phyloP scores from a whole-genome alignment of 805 yeast species.

The Saccharomycopsis sp. region DNA sequence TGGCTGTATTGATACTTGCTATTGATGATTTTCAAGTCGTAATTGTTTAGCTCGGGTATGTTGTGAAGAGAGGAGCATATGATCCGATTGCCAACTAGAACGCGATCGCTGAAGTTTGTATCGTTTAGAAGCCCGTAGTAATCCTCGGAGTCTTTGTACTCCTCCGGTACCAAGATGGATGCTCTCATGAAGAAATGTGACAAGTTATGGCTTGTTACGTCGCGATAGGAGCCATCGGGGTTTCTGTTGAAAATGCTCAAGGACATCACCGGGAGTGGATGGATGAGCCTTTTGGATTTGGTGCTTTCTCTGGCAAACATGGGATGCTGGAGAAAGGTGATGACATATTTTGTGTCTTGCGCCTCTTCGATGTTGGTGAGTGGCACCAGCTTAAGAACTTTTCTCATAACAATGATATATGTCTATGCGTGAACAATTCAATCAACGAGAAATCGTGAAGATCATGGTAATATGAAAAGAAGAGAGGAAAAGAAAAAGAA shows the following conservation, averaged over 20 bases:
- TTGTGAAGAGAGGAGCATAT: slow-evolving; percentile 10
- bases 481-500: too few species aligned
- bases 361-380: background rate
- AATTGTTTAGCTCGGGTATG: background rate
- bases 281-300: slow-evolving; percentile 14
- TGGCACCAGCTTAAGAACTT: background rate
- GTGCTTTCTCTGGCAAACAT: slow-evolving; percentile 20
- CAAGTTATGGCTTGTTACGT: slow-evolving; percentile 8
- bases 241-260: slow-evolving; percentile 3
- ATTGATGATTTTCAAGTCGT: slow-evolving; percentile 11
- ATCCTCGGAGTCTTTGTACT: too few species aligned
- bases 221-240: background rate
- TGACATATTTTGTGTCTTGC: slow-evolving; percentile 7
- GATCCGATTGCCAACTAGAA: slow-evolving; percentile 5
- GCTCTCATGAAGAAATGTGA: slow-evolving; percentile 5
- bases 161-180: slow-evolving; percentile 3
- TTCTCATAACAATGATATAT: too few species aligned
- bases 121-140: too few species aligned
- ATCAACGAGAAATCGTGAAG: too few species aligned
- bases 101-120: too few species aligned
- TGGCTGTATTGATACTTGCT: too few species aligned
- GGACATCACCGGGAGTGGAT: slow-evolving; percentile 16
- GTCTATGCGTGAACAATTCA: too few species aligned
- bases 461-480: too few species aligned
- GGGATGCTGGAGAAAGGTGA: slow-evolving; percentile 17